Evolutionary conservation across 192 early-diverging fungal species (phyloP).

Genomic region (Borealophlyctis nickersoniae): DNA sequence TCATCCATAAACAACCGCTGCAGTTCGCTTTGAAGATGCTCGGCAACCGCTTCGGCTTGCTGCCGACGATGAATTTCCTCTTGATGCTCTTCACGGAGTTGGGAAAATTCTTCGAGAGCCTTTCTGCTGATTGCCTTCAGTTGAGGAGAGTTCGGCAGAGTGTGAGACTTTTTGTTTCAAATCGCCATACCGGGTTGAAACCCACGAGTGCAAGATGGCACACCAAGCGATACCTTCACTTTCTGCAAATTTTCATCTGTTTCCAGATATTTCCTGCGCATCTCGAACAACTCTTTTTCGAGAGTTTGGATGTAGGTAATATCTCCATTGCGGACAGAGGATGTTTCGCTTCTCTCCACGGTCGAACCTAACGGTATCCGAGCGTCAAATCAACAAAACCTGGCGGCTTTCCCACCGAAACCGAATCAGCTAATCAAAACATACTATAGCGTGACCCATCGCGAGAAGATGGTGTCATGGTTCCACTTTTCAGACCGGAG

Average conservation of each 20-base stretch:
- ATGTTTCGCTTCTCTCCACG: no score
- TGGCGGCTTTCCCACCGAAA: no score
- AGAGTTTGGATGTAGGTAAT: not conserved
- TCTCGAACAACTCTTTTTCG: not conserved
- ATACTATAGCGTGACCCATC: no score
- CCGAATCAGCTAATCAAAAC: no score
- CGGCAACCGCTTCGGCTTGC: slow-evolving; percentile 17
- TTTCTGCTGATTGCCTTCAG: slow-evolving; percentile 16
- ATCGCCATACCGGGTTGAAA: no score
- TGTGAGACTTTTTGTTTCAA: not conserved
- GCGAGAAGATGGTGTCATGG: no score
- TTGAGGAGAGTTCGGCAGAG: no score
- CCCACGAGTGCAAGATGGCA: no score
- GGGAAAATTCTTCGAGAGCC: slow-evolving; percentile 23
- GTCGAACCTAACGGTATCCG: no score
- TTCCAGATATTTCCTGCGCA: not conserved
- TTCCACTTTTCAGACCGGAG: no score
- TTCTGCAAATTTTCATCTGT: not conserved
- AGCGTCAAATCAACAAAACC: no score
- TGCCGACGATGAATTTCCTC: slow-evolving; percentile 12
- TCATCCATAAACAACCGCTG: not conserved
- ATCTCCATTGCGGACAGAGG: no score
- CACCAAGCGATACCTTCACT: not conserved
- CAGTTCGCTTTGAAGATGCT: slow-evolving; percentile 10
- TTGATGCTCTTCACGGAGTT: slow-evolving; percentile 3